A percentile compares a stretch with the other conserved stretches of the same genome.
Evolutionary conservation across 352 stramenopile species (phyloP).

Genomic region (Pythium brachiatum): DNA sequence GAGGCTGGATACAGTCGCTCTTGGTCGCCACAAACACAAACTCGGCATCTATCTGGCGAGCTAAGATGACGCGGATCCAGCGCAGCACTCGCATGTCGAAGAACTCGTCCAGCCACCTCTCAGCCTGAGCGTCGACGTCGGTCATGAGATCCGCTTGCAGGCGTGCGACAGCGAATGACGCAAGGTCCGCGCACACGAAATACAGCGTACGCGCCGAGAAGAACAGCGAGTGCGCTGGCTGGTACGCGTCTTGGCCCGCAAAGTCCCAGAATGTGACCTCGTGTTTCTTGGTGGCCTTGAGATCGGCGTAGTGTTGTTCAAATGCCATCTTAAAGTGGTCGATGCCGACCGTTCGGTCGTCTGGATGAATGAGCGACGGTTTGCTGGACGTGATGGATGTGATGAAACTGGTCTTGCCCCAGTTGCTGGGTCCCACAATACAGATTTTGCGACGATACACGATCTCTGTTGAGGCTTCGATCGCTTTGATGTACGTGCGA

Average conservation of each 20-base stretch:
- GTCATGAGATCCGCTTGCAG: neutral
- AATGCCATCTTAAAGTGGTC: slow-evolving; percentile 28
- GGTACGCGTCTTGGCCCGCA: slow-evolving; percentile 10
- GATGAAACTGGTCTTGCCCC: slow-evolving; percentile 34
- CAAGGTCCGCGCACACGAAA: slow-evolving; percentile 15
- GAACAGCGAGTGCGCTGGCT: slow-evolving; percentile 17
- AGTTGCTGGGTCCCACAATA: slow-evolving; percentile 27
- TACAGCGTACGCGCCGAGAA: slow-evolving; percentile 16
- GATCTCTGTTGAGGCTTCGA: neutral
- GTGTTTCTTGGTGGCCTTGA: neutral
- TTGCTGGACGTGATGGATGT: slow-evolving; percentile 18
- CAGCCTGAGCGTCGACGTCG: neutral
- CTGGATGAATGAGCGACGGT: slow-evolving; percentile 4
- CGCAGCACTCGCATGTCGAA: neutral
- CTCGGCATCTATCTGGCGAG: slow-evolving; percentile 14
- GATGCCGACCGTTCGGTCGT: slow-evolving; percentile 30
- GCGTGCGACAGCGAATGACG: neutral
- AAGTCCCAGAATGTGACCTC: slow-evolving; percentile 25
- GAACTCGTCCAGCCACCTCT: slow-evolving; percentile 7
- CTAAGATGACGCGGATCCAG: slow-evolving; percentile 15
- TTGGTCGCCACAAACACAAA: slow-evolving; percentile 22
- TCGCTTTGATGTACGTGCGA: neutral
- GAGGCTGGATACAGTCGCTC: neutral
- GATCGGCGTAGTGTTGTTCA: neutral
- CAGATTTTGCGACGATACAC: slow-evolving; percentile 23